Evolutionary conservation across 176 grass and related monocot species (phyloP).

Genomic region (Calamus simplicifolius): DNA sequence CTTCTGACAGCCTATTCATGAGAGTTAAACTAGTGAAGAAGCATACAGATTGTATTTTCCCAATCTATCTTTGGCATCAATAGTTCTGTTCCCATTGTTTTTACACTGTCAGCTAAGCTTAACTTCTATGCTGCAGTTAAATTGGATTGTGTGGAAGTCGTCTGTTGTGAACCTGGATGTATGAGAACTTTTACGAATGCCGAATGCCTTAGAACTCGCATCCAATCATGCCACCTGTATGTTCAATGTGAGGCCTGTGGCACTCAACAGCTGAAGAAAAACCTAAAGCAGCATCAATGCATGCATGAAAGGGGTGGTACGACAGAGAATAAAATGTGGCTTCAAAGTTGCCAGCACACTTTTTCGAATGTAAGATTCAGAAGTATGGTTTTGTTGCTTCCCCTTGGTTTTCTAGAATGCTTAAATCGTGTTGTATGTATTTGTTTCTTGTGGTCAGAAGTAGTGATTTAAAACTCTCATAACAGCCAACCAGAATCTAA

Average conservation of each 20-base stretch:
- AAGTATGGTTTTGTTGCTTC: background rate
- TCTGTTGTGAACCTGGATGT: conserved; percentile 53
- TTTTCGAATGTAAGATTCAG: conserved; percentile 48
- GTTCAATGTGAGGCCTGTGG: conserved; percentile 42
- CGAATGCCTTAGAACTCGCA: conserved; percentile 45
- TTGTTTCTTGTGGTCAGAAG: background rate
- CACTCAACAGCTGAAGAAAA: conserved; percentile 52
- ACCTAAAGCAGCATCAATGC: conserved; percentile 42
- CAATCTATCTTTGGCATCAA: too few relatives aligned
- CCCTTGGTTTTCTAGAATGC: too few relatives aligned
- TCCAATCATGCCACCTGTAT: conserved; percentile 36
- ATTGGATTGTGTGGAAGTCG: conserved; percentile 54
- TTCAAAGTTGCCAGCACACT: conserved; percentile 34
- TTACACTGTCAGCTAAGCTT: background rate
- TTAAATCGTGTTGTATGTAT: background rate
- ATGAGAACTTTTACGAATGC: conserved; percentile 54
- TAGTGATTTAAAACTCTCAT: background rate
- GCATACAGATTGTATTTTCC: too few relatives aligned
- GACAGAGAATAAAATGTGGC: conserved; percentile 30
- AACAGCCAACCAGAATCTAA: too few relatives aligned
- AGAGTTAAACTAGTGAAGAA: too few relatives aligned
- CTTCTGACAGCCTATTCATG: too few relatives aligned
- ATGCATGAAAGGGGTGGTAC: conserved; percentile 5
- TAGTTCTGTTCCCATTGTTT: too few relatives aligned
- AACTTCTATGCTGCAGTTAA: conserved; percentile 25